These are phyloP conservation scores for Evansstolkia leycettana DNA, from an alignment of 495 filamentous ascomycete species.

Conservation along the genomic window DNA sequence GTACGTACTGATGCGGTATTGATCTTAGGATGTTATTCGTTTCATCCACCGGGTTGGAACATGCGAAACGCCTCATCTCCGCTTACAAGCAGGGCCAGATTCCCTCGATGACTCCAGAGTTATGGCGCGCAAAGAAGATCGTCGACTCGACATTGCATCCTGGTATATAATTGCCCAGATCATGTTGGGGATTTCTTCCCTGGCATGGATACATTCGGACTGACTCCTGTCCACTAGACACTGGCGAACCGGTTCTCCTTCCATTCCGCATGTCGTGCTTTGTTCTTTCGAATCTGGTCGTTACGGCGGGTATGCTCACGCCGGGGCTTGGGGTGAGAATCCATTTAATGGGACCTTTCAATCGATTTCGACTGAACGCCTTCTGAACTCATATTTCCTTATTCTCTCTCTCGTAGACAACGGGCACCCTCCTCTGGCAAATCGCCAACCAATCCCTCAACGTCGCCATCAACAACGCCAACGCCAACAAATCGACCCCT, in stretches of 20 bases:
- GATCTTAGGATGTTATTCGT: constrained; percentile 61
- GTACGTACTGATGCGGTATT: neutral
- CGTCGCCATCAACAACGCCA: constrained; percentile 92
- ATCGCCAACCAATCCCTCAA: constrained; percentile 95
- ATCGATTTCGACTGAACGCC: too few relatives aligned
- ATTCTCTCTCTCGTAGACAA: constrained; percentile 41
- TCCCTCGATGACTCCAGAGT: constrained; percentile 68
- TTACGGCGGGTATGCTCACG: constrained; percentile 97
- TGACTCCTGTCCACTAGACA: constrained; percentile 43
- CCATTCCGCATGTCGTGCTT: constrained; percentile 97
- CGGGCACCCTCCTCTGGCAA: constrained; percentile 88
- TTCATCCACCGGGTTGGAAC: constrained; percentile 61
- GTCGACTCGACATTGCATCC: constrained; percentile 93
- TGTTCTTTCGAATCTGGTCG: constrained; percentile 83
- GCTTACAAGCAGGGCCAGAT: constrained; percentile 73
- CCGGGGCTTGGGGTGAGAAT: constrained; percentile 56
- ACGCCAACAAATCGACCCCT: constrained; percentile 92
- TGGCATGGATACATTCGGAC: neutral
- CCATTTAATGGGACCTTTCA: too few relatives aligned
- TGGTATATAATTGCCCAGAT: constrained; percentile 35
- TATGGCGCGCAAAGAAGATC: constrained; percentile 94
- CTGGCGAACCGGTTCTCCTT: constrained; percentile 79
- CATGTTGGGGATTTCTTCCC: neutral
- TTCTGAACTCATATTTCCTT: neutral
- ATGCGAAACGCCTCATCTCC: constrained; percentile 65